phyloP scores from a whole-genome alignment of 2,329 filamentous ascomycete species.

The Periconia sp. region DNA sequence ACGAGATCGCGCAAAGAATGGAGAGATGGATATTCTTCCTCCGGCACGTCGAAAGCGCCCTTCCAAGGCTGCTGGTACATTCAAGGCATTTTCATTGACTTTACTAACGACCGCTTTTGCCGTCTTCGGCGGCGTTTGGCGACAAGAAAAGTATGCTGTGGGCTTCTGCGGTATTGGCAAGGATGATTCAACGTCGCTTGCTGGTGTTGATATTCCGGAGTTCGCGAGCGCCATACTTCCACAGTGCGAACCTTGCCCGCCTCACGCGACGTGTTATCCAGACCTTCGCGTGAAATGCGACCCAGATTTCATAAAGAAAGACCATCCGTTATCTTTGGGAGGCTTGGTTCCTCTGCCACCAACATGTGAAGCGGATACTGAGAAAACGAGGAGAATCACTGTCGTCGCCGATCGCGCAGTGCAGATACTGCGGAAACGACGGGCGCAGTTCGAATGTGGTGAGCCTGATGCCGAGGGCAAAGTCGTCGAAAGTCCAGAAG shows the following conservation, averaged over 20 bases:
- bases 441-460: conserved; percentile 90
- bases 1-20: conserved; percentile 67
- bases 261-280: conserved; percentile 86
- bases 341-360: conserved; percentile 85
- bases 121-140: conserved; percentile 81
- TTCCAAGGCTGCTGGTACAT: conserved; percentile 53
- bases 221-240: conserved; percentile 75
- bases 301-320: conserved; percentile 81
- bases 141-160: conserved; percentile 94
- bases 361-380: conserved; percentile 92
- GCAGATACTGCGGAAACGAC: conserved; percentile 82
- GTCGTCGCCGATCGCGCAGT: conserved; percentile 86
- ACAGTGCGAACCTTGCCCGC: conserved; percentile 86
- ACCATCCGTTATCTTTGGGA: conserved; percentile 81
- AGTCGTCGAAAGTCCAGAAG: conserved; percentile 67
- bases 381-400: conserved; percentile 86
- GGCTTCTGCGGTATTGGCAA: conserved; percentile 88
- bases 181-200: conserved; percentile 59
- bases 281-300: conserved; percentile 82
- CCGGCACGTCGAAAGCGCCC: conserved; percentile 37
- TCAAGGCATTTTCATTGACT: conserved; percentile 72
- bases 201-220: conserved; percentile 72
- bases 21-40: conserved; percentile 58
- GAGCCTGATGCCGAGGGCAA: conserved; percentile 70
- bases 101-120: conserved; percentile 73